phyloP scores from a whole-genome alignment of 1,284 basidiomycete genomes.

The Moesziomyces sp. region DNA sequence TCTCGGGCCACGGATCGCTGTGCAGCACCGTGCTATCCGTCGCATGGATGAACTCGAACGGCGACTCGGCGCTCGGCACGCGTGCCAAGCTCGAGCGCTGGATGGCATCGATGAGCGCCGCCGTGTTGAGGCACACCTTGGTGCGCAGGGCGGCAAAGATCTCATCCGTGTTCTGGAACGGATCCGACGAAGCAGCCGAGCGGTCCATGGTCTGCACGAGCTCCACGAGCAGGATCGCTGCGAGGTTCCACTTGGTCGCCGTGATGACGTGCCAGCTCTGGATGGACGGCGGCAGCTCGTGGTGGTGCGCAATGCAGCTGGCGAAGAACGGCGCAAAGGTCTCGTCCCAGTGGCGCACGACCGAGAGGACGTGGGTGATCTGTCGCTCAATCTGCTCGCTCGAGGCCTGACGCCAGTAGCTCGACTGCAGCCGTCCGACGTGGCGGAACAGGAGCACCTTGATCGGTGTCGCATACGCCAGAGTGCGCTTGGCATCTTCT shows the following conservation, averaged over 20 bases:
- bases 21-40: conserved; percentile 31
- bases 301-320: conserved; percentile 26
- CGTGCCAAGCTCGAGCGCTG: conserved; percentile 17
- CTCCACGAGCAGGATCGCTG: conserved; percentile 35
- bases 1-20: conserved; percentile 44
- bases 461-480: conserved; percentile 38
- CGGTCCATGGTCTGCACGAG: conserved; percentile 34
- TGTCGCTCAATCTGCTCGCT: conserved; percentile 33
- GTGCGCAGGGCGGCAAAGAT: conserved; percentile 19
- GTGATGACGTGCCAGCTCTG: conserved; percentile 41
- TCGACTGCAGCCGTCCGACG: conserved; percentile 34
- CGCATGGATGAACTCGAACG: conserved; percentile 29
- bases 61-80: neutral
- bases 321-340: conserved; percentile 37
- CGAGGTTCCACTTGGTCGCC: conserved; percentile 37
- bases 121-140: conserved; percentile 33
- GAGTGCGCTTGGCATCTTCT: conserved; percentile 24
- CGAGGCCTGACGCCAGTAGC: conserved; percentile 35
- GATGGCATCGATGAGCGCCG: conserved; percentile 38
- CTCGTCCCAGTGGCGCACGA: conserved; percentile 37
- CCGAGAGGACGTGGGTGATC: conserved; percentile 28
- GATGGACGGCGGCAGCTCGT: conserved; percentile 25
- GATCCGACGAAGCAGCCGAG: conserved; percentile 6
- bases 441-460: conserved; percentile 46
- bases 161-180: conserved; percentile 26